phyloP scores from a whole-genome alignment of 345 rosid genomes.

The Kandelia obovata region DNA sequence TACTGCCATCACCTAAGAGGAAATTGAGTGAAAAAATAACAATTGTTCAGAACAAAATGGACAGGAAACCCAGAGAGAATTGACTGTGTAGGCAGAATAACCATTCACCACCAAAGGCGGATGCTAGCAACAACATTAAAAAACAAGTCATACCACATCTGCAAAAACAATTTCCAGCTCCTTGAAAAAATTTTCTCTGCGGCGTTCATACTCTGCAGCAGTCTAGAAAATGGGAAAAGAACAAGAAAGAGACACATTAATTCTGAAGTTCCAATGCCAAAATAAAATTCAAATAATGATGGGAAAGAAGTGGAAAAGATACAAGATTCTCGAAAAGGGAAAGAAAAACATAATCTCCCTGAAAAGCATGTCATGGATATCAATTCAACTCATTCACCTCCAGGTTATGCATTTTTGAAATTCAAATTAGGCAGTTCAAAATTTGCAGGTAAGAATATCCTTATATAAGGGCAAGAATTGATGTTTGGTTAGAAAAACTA shows the following conservation, averaged over 20 bases:
- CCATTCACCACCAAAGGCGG: neutral
- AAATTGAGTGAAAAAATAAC: neutral
- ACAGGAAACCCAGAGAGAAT: neutral
- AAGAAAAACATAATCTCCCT: neutral
- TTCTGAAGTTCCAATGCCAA: neutral
- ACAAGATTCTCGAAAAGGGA: neutral
- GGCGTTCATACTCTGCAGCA: conserved; percentile 86
- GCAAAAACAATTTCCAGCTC: conserved; percentile 92
- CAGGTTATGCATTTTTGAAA: no score
- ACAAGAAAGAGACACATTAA: neutral
- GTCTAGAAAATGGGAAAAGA: conserved; percentile 46
- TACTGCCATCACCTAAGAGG: conserved; percentile 78
- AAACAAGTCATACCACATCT: conserved; percentile 65
- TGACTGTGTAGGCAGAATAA: neutral
- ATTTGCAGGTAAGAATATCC: neutral
- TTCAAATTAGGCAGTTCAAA: neutral
- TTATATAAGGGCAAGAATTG: neutral
- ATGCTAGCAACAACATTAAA: neutral
- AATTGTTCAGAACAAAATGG: conserved; percentile 3
- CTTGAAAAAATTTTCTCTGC: conserved; percentile 88
- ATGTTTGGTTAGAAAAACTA: no score
- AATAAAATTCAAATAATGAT: neutral
- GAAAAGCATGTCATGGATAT: no score
- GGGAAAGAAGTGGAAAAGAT: neutral
- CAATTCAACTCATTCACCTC: no score